Conservation (phyloP, 495 filamentous ascomycete species). For the Trichocladium antarcticum region DNA sequence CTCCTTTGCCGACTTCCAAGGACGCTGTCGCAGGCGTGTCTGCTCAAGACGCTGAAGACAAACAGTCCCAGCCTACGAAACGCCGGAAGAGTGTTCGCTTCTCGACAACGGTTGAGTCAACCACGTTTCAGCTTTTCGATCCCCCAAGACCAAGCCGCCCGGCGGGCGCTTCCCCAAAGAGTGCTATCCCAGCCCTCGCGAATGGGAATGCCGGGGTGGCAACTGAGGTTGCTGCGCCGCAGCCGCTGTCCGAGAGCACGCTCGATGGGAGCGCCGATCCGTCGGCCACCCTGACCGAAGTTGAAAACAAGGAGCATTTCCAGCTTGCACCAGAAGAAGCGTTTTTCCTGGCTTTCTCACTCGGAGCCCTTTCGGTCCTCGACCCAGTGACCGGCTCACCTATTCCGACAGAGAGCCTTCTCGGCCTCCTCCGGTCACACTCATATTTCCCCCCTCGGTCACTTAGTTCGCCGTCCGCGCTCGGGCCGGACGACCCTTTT, state of each 20-base stretch:
- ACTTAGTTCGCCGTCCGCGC: constrained; percentile 25
- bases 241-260: not conserved
- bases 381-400: constrained; percentile 42
- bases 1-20: not conserved
- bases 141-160: constrained; percentile 30
- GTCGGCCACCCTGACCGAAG: constrained; percentile 11
- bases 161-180: not conserved
- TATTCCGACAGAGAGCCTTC: constrained; percentile 42
- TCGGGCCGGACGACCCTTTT: constrained; percentile 65
- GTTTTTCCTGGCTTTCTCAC: constrained; percentile 76
- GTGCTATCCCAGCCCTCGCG: not conserved
- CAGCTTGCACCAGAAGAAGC: constrained; percentile 84
- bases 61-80: constrained; percentile 17
- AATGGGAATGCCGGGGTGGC: not conserved
- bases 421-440: constrained; percentile 53
- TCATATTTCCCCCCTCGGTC: constrained; percentile 55
- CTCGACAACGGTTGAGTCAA: constrained; percentile 49
- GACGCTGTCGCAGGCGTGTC: not conserved
- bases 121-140: constrained; percentile 41
- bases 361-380: constrained; percentile 63
- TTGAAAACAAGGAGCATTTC: constrained; percentile 77
- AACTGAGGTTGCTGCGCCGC: no score
- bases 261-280: not conserved
- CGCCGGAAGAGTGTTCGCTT: constrained; percentile 52
- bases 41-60: not conserved